phyloP scores from a whole-genome alignment of 1,139 yeast species.

The Saccharomyces hybrid region DNA sequence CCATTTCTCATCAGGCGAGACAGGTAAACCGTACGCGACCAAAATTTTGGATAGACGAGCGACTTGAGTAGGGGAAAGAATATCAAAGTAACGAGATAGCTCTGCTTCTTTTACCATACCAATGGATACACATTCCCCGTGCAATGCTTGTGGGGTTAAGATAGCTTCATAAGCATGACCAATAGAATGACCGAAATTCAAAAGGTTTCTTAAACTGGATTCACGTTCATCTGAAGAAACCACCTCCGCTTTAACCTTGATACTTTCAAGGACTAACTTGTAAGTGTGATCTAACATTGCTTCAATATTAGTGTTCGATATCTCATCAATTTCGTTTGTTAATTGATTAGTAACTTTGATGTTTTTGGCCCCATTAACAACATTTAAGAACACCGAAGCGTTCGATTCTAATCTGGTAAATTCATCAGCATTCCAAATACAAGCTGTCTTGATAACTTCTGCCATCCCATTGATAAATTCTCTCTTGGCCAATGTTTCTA shows the following conservation, averaged over 20 bases:
- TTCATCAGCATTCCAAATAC: constrained; percentile 90
- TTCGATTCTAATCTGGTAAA: constrained; percentile 76
- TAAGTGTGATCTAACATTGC: constrained; percentile 67
- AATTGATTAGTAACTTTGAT: constrained; percentile 37
- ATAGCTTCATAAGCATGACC: constrained; percentile 98
- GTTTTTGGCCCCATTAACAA: constrained; percentile 40
- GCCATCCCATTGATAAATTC: constrained; percentile 98
- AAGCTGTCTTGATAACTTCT: constrained; percentile 96
- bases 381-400: constrained; percentile 55
- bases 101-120: constrained; percentile 96
- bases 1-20: constrained; percentile 65
- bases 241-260: constrained; percentile 85
- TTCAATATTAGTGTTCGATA: constrained; percentile 47
- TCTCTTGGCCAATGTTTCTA: constrained; percentile 82
- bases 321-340: constrained; percentile 28
- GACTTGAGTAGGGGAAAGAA: constrained; percentile 86
- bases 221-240: constrained; percentile 94
- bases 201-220: constrained; percentile 82
- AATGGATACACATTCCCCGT: constrained; percentile 94
- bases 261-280: constrained; percentile 77
- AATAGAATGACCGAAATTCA: constrained; percentile 94
- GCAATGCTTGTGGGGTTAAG: constrained; percentile 89
- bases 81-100: constrained; percentile 80
- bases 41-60: constrained; percentile 81
- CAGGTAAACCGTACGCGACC: constrained; percentile 78